Evolutionary conservation across 2,329 filamentous ascomycete species (phyloP).

Genomic region (Talaromyces albobiverticillius): DNA sequence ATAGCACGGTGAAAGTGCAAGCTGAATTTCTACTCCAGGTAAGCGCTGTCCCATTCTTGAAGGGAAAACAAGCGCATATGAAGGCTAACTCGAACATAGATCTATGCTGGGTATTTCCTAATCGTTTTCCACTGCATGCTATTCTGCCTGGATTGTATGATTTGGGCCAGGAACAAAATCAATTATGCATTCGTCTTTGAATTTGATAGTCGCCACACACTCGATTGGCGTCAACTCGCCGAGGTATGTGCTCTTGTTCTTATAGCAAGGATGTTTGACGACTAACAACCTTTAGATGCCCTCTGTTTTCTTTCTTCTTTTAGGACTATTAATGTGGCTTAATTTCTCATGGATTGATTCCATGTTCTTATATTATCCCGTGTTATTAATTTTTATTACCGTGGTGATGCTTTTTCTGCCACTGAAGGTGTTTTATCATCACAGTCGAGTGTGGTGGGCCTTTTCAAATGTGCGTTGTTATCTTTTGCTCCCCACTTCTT

Average conservation of each 20-base stretch:
- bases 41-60: too few species aligned
- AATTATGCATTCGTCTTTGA: constrained; percentile 98
- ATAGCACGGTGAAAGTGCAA: constrained; percentile 49
- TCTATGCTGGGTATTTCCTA: constrained; percentile 91
- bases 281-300: constrained; percentile 58
- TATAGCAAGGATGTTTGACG: not conserved
- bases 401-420: constrained; percentile 72
- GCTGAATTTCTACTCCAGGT: constrained; percentile 70
- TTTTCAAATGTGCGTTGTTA: constrained; percentile 72
- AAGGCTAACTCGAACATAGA: constrained; percentile 43
- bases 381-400: constrained; percentile 71
- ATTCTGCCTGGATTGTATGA: constrained; percentile 80
- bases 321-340: constrained; percentile 79
- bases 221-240: constrained; percentile 86
- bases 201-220: constrained; percentile 78
- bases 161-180: constrained; percentile 82
- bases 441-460: constrained; percentile 78
- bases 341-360: constrained; percentile 73
- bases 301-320: constrained; percentile 72
- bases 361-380: constrained; percentile 83
- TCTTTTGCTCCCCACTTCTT: not conserved
- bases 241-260: constrained; percentile 54
- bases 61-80: not conserved
- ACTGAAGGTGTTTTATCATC: constrained; percentile 68
- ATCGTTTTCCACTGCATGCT: constrained; percentile 74